Conservation (phyloP, 164 flowering plant species). For the Vitis rotundifolia region DNA sequence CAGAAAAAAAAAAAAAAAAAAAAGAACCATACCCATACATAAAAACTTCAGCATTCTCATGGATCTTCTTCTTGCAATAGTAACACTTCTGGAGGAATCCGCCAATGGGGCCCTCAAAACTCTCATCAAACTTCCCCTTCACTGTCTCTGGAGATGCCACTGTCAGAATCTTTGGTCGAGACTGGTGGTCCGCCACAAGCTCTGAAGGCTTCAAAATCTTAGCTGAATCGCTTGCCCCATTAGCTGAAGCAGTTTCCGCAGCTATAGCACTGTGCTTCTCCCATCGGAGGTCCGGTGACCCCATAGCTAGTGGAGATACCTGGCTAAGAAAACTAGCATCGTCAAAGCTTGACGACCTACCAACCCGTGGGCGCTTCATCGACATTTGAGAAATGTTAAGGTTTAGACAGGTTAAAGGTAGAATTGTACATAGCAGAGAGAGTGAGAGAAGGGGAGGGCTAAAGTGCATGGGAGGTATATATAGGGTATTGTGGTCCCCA, state of each 20-base stretch:
- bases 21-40: conserved; percentile 27
- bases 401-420: neutral
- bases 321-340: neutral
- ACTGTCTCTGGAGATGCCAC: conserved; percentile 14
- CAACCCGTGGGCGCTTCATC: conserved; percentile 8
- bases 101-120: neutral
- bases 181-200: neutral
- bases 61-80: conserved; percentile 19
- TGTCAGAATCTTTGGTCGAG: conserved; percentile 5
- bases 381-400: neutral
- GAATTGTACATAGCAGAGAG: neutral
- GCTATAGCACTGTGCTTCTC: too few relatives aligned
- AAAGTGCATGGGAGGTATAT: neutral
- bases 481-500: conserved; percentile 11
- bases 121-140: neutral
- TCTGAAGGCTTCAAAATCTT: conserved; percentile 1
- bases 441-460: neutral
- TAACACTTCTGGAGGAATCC: conserved; percentile 22
- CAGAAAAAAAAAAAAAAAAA: neutral
- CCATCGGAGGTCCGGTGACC: neutral
- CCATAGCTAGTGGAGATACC: neutral
- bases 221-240: neutral
- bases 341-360: conserved; percentile 3
- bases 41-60: conserved; percentile 10
- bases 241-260: too few relatives aligned